These are phyloP conservation scores for Raphanus sativus DNA, from an alignment of 345 rosid genomes.

Conservation along the genomic window DNA sequence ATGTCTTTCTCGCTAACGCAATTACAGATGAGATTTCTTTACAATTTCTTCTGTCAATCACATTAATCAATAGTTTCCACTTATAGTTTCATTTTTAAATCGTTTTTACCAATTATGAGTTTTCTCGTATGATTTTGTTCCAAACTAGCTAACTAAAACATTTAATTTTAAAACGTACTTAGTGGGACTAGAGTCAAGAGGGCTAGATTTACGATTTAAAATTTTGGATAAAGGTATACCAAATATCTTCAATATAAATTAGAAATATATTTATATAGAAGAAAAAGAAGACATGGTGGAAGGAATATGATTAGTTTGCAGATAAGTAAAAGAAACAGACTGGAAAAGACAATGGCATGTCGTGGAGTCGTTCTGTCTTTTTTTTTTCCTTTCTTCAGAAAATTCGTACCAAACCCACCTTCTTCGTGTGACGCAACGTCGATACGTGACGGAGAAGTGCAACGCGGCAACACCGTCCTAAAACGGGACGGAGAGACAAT, in stretches of 20 bases:
- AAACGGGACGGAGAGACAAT: conserved; percentile 13
- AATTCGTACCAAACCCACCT: not conserved
- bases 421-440: conserved; percentile 25
- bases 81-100: not conserved
- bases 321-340: conserved; percentile 26
- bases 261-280: not conserved
- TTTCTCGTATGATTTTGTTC: not conserved
- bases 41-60: not conserved
- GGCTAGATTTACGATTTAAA: too few species aligned
- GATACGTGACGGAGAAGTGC: conserved; percentile 1
- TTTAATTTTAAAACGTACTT: too few species aligned
- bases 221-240: not conserved
- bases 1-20: not conserved
- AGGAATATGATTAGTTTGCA: conserved; percentile 12
- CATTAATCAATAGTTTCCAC: not conserved
- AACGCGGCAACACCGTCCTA: conserved; percentile 6
- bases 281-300: conserved; percentile 6
- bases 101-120: not conserved
- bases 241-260: not conserved
- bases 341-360: conserved; percentile 36
- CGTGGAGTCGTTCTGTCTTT: conserved; percentile 15
- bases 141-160: not conserved
- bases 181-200: too few species aligned
- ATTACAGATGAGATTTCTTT: not conserved
- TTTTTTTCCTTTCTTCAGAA: not conserved